Evolutionary conservation across 2,329 filamentous ascomycete genomes (phyloP), one percentile per base, ranked within the genome.

Genomic region (Akanthomyces dipterigenus): DNA sequence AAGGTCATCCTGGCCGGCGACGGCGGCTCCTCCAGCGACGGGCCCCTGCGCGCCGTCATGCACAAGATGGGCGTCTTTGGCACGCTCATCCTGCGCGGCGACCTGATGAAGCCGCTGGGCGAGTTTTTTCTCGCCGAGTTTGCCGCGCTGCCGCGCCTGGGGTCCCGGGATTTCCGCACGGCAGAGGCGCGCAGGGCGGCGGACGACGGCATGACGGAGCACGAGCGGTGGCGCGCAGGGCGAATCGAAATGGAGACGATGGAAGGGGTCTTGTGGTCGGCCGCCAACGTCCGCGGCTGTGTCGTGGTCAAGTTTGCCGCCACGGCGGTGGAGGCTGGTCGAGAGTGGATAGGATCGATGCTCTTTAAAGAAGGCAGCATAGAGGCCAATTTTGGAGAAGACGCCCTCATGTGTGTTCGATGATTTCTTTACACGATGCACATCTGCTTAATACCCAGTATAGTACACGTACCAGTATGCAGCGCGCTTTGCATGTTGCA

Each of bases 301-400:
- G 88, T 95, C 3, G 82, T 97, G 28, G 88, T 98, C 67, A 98
- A 98, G 73, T 96, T 98, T 72, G 91, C 90, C 1, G 90, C 93
- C 1, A 82, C 80, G 60, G 88, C 88, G 49, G 88, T 96, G 26
- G 92, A 98, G 72, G 88, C 88, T 28, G 92, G 88, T 4, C 85
- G 90, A 66, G 77, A 83, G 51, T 98, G 93, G 91, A 80, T 98
- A 62, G 85, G 86, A 11, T 80, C 80, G 7, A 89, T 97, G 83
- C 76, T 96, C 51, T 75, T 80, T 50, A 81, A 85, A 64, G 91
- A 96, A 72, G 90, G 89, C 1, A 93, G 84, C 64, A 79, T 96
- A 11, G 76, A 81, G 18, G 73, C 77, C 56, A 76, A 84, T 14
- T 97, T 97, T 78, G 93, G 93, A 1, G 88, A 92, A 60, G 84